These are phyloP conservation scores for Bacidia rubella DNA, from an alignment of 495 filamentous ascomycete species.

Conservation along the genomic window DNA sequence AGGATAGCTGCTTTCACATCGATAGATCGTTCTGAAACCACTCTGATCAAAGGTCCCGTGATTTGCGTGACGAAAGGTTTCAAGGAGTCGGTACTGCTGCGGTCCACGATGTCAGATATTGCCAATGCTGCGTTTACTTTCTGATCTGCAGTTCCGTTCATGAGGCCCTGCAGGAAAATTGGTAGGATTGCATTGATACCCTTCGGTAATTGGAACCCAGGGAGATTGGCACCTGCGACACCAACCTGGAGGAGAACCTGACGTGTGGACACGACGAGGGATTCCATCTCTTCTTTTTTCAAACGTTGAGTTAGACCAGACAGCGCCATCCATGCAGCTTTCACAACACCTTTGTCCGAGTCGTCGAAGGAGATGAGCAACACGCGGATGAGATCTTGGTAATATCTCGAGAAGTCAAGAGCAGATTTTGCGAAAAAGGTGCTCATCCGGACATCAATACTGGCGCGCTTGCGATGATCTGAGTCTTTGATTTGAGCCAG, in stretches of 20 bases:
- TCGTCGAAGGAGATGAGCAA: conserved; percentile 89
- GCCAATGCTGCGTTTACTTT: conserved; percentile 81
- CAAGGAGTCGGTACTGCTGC: conserved; percentile 68
- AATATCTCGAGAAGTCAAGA: conserved; percentile 84
- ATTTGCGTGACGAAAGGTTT: conserved; percentile 95
- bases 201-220: conserved; percentile 88
- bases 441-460: conserved; percentile 65
- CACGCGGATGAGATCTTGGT: conserved; percentile 82
- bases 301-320: conserved; percentile 75
- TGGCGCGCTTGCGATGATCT: conserved; percentile 69
- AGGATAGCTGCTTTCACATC: conserved; percentile 93
- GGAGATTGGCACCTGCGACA: conserved; percentile 67
- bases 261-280: conserved; percentile 73
- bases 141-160: conserved; percentile 89
- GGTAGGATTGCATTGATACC: conserved; percentile 94
- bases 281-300: conserved; percentile 97
- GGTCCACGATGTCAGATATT: conserved; percentile 89
- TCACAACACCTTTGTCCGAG: conserved; percentile 68
- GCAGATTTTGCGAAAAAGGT: conserved; percentile 76
- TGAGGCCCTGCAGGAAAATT: conserved; percentile 93
- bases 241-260: conserved; percentile 77
- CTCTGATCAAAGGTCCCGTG: conserved; percentile 85
- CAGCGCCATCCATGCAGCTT: conserved; percentile 82
- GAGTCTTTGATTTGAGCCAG: conserved; percentile 78
- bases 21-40: conserved; percentile 86